These are phyloP conservation scores for Raffaelea ambrosiae DNA, from an alignment of 2,329 filamentous ascomycete genomes.

Conservation along the genomic window DNA sequence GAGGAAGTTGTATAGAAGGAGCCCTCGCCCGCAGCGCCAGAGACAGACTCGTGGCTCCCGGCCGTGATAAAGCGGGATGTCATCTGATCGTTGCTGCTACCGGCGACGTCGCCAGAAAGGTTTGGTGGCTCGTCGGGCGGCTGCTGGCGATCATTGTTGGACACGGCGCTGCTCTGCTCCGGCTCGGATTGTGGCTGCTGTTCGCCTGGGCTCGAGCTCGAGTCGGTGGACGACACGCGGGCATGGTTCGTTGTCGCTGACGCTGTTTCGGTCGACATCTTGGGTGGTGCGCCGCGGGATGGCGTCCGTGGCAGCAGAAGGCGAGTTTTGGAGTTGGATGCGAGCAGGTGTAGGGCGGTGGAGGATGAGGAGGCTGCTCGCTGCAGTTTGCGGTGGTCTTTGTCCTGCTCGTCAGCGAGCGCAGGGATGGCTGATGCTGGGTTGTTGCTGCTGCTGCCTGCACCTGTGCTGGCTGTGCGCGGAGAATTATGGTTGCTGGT, in stretches of 20 bases:
- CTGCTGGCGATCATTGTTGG: conserved; percentile 16
- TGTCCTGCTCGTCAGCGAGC: no score
- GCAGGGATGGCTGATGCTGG: no score
- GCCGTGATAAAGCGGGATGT: conserved; percentile 51
- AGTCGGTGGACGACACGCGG: conserved; percentile 21
- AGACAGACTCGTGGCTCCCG: conserved; percentile 30
- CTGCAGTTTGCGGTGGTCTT: not conserved
- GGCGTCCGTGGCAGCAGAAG: conserved; percentile 50
- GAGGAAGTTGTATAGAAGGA: conserved; percentile 39
- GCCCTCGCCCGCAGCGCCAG: conserved; percentile 39
- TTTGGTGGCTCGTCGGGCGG: no score
- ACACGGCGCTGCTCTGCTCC: conserved; percentile 23
- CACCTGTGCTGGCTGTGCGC: no score
- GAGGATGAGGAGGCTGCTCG: conserved; percentile 1
- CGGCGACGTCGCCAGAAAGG: conserved; percentile 13
- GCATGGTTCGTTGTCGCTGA: conserved; percentile 17
- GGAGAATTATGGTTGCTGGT: no score
- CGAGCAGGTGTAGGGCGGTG: not conserved
- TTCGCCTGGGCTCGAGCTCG: conserved; percentile 13
- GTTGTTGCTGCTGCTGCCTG: no score
- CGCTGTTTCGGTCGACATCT: conserved; percentile 50
- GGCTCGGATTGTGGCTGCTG: conserved; percentile 25
- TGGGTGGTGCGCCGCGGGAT: conserved; percentile 52
- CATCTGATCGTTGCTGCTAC: conserved; percentile 37
- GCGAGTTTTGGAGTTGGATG: conserved; percentile 22